These are phyloP conservation scores for Sesbania bispinosa DNA, from an alignment of 306 rosid genomes.

Conservation along the genomic window DNA sequence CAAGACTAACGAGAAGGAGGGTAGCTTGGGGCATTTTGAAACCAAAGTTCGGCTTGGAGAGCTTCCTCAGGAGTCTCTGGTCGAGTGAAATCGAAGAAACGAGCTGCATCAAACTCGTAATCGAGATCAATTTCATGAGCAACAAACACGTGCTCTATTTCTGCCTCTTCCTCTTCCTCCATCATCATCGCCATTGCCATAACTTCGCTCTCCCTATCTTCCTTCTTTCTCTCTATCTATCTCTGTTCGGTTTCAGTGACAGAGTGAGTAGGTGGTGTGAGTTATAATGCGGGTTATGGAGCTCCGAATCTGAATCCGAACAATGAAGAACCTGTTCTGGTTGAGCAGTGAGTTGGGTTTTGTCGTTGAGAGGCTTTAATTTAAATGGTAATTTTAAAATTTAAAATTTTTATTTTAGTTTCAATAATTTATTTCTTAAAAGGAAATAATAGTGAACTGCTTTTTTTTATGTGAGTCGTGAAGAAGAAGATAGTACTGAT, in stretches of 20 bases:
- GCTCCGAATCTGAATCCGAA: slow-evolving; percentile 7
- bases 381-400: background rate
- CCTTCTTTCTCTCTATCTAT: background rate
- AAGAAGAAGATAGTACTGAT: slow-evolving; percentile 20
- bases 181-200: background rate
- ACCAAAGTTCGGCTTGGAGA: slow-evolving; percentile 36
- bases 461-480: background rate
- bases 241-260: background rate
- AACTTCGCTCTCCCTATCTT: background rate
- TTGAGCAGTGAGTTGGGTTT: background rate
- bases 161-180: slow-evolving; percentile 36
- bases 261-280: background rate
- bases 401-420: background rate
- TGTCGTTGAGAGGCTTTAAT: background rate
- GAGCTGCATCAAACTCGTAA: slow-evolving; percentile 46
- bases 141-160: slow-evolving; percentile 37
- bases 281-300: slow-evolving; percentile 11
- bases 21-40: slow-evolving; percentile 31
- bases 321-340: background rate
- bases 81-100: slow-evolving; percentile 49
- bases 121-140: slow-evolving; percentile 53
- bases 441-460: too few relatives aligned
- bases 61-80: slow-evolving; percentile 31
- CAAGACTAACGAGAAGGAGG: slow-evolving; percentile 41
- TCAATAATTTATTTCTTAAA: background rate